Evolutionary conservation across 345 rosid species (phyloP).

Genomic region (Cardamine resedifolia): DNA sequence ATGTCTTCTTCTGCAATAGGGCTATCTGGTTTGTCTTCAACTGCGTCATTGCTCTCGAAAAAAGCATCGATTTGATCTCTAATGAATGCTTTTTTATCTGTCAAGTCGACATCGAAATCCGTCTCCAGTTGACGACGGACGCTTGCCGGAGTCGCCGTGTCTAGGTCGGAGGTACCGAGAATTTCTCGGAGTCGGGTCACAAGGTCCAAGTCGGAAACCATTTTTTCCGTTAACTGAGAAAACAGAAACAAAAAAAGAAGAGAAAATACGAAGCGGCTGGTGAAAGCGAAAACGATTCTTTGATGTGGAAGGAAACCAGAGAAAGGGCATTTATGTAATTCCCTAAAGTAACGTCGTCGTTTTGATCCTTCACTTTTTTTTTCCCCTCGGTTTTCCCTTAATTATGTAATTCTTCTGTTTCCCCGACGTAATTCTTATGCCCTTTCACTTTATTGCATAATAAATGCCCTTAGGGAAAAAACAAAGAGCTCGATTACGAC

Average conservation of each 20-base stretch:
- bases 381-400: neutral
- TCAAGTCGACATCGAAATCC: constrained; percentile 62
- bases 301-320: neutral
- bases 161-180: constrained; percentile 66
- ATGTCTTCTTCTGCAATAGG: constrained; percentile 33
- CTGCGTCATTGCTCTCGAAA: constrained; percentile 46
- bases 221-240: constrained; percentile 32
- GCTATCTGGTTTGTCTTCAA: constrained; percentile 30
- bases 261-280: constrained; percentile 18
- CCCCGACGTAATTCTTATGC: too few species aligned
- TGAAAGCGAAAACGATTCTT: constrained; percentile 26
- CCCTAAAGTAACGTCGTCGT: constrained; percentile 7
- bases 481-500: too few species aligned
- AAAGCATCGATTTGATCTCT: constrained; percentile 72
- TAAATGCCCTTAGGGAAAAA: too few species aligned
- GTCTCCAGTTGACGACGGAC: constrained; percentile 70
- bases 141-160: constrained; percentile 69
- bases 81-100: constrained; percentile 56
- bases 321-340: constrained; percentile 24
- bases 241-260: neutral
- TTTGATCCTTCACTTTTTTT: neutral
- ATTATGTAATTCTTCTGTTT: too few species aligned
- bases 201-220: constrained; percentile 75
- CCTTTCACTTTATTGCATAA: too few species aligned
- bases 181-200: constrained; percentile 70